Conservation (phyloP, 495 filamentous ascomycete species). For the Tuber aestivum region DNA sequence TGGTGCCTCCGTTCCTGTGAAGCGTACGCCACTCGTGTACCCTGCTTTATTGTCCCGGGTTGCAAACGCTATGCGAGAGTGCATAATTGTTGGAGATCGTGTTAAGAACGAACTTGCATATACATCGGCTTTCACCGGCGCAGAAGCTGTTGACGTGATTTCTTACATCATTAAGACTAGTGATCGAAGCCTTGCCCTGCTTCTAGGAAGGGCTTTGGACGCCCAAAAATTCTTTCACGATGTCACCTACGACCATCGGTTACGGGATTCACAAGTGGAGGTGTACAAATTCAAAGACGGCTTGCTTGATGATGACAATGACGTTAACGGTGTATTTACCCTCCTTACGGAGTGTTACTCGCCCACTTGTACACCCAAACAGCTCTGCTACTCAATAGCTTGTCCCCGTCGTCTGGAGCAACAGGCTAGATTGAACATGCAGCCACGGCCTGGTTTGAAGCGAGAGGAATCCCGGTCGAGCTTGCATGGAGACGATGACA, state of each 20-base stretch:
- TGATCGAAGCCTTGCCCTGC: conserved; percentile 86
- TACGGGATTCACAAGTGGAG: conserved; percentile 83
- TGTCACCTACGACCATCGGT: conserved; percentile 93
- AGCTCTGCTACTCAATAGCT: conserved; percentile 96
- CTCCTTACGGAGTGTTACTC: conserved; percentile 96
- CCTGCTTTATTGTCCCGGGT: conserved; percentile 87
- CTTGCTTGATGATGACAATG: conserved; percentile 72
- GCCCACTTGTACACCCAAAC: conserved; percentile 90
- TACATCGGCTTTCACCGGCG: conserved; percentile 90
- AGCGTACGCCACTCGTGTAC: conserved; percentile 70
- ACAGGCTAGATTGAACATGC: conserved; percentile 85
- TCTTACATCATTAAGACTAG: conserved; percentile 92
- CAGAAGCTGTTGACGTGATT: conserved; percentile 92
- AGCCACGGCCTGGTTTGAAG: conserved; percentile 79
- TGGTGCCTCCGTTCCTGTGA: conserved; percentile 36
- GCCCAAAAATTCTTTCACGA: conserved; percentile 99
- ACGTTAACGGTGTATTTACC: conserved; percentile 95
- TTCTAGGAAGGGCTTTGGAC: conserved; percentile 89
- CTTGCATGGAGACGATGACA: conserved; percentile 79
- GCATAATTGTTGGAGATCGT: conserved; percentile 72
- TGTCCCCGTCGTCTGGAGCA: conserved; percentile 93
- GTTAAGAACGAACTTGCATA: conserved; percentile 97
- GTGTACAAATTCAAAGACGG: conserved; percentile 97
- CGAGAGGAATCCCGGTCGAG: conserved; percentile 72
- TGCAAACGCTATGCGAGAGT: conserved; percentile 81